phyloP scores from a whole-genome alignment of 225 moss, liverwort and hornwort species.

The Straminergon stramineum region DNA sequence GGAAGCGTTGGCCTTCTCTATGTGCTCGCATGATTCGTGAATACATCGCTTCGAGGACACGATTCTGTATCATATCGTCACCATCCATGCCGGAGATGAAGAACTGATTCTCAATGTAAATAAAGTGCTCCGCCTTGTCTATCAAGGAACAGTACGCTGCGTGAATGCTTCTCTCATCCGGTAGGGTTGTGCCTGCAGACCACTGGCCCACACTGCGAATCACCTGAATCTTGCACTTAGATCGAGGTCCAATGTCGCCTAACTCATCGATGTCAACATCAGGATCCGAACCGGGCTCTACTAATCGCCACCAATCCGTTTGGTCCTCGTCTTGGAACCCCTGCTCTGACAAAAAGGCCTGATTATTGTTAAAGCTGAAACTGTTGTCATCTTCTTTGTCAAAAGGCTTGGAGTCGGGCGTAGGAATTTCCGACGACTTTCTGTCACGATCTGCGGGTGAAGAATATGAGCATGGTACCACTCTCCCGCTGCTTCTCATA shows the following conservation, averaged over 20 bases:
- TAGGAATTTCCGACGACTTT: background rate
- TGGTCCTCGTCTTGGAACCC: background rate
- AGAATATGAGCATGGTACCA: conserved; percentile 25
- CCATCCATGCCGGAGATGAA: conserved; percentile 45
- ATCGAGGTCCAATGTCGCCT: conserved; percentile 31
- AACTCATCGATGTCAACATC: background rate
- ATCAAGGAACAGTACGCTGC: conserved; percentile 41
- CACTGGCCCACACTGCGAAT: conserved; percentile 44
- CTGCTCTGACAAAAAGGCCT: background rate
- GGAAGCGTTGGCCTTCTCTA: conserved; percentile 8
- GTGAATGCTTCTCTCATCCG: conserved; percentile 42
- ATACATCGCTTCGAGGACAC: conserved; percentile 35
- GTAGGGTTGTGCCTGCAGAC: conserved; percentile 35
- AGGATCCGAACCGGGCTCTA: conserved; percentile 6
- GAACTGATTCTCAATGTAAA: conserved; percentile 51
- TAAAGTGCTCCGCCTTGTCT: conserved; percentile 32
- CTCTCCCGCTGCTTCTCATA: conserved; percentile 29
- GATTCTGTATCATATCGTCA: conserved; percentile 36
- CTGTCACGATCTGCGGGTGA: background rate
- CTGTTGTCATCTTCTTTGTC: background rate
- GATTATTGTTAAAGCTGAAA: conserved; percentile 13
- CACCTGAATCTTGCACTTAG: conserved; percentile 35
- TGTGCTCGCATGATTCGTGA: conserved; percentile 33
- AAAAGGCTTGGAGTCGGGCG: background rate
- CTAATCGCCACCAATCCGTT: conserved; percentile 30